Evolutionary conservation across 768 basidiomycete genomes (phyloP).

Genomic region (Hysterangium stoloniferum): DNA sequence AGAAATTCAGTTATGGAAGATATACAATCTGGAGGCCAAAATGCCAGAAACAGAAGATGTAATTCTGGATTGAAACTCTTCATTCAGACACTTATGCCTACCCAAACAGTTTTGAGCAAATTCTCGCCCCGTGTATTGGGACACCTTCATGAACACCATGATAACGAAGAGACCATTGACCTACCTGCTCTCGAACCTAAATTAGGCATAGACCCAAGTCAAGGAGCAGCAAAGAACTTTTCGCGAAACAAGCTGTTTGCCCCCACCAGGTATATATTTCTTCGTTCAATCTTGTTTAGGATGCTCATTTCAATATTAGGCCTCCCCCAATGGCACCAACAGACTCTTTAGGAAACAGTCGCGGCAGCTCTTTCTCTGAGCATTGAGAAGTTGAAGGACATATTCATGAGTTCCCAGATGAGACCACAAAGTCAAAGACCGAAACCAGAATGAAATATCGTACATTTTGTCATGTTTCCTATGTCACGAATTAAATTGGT

Average conservation of each 20-base stretch:
- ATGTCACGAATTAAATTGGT: too few species aligned
- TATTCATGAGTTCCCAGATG: slow-evolving; percentile 47
- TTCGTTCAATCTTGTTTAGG: not conserved
- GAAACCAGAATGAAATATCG: too few species aligned
- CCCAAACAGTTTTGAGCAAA: too few species aligned
- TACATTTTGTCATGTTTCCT: too few species aligned
- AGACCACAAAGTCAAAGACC: slow-evolving; percentile 35
- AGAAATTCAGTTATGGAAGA: too few species aligned
- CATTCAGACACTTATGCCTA: too few species aligned
- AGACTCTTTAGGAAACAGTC: slow-evolving; percentile 53
- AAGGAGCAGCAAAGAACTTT: slow-evolving; percentile 40
- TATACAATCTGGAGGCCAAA: too few species aligned
- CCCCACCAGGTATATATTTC: slow-evolving; percentile 42
- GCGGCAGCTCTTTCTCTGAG: slow-evolving; percentile 47
- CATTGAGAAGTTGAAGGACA: slow-evolving; percentile 51
- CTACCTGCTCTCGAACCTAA: slow-evolving; percentile 44
- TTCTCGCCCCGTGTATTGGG: slow-evolving; percentile 40
- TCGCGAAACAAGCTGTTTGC: slow-evolving; percentile 53
- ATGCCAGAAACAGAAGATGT: too few species aligned
- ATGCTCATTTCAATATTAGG: slow-evolving; percentile 21
- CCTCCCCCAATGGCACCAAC: slow-evolving; percentile 47
- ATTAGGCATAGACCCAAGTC: slow-evolving; percentile 37
- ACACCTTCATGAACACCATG: slow-evolving; percentile 44
- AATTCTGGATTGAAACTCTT: too few species aligned
- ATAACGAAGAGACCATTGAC: slow-evolving; percentile 50